Percentiles rank a stretch among this genome's conserved stretches.
Evolutionary conservation across 768 basidiomycete genomes (phyloP).

Genomic region (Lactarius pseudohatsudake): DNA sequence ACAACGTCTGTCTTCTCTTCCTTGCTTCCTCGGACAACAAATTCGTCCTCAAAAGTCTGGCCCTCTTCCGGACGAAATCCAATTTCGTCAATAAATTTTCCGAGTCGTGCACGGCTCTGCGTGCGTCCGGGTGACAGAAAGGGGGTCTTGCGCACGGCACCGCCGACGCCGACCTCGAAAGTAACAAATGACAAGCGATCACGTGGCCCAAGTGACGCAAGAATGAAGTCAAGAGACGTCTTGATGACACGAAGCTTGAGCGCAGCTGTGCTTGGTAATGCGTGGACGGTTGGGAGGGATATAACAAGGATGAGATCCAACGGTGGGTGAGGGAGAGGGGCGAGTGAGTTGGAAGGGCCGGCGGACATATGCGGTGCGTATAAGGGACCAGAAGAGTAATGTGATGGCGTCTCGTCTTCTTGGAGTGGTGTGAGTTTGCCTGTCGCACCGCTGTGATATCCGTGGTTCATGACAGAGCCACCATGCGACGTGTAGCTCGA

Average conservation of each 20-base stretch:
- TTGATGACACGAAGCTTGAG: slow-evolving; percentile 90
- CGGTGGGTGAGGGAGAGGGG: slow-evolving; percentile 80
- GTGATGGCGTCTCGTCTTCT: slow-evolving; percentile 25
- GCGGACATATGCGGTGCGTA: slow-evolving; percentile 60
- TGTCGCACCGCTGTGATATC: slow-evolving; percentile 13
- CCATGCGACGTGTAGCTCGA: slow-evolving; percentile 66
- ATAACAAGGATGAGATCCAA: slow-evolving; percentile 92
- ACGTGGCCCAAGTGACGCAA: slow-evolving; percentile 69
- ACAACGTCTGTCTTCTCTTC: slow-evolving; percentile 98
- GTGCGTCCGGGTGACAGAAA: slow-evolving; percentile 74
- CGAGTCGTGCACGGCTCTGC: slow-evolving; percentile 67
- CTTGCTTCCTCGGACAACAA: slow-evolving; percentile 68
- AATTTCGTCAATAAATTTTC: slow-evolving; percentile 77
- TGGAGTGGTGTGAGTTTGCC: slow-evolving; percentile 30
- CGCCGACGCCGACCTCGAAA: slow-evolving; percentile 84
- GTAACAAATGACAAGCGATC: slow-evolving; percentile 91
- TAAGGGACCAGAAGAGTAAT: slow-evolving; percentile 17
- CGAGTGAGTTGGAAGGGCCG: slow-evolving; percentile 76
- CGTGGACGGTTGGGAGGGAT: slow-evolving; percentile 73
- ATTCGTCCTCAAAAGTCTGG: slow-evolving; percentile 43
- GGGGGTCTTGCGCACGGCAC: slow-evolving; percentile 88
- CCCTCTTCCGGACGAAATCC: slow-evolving; percentile 42
- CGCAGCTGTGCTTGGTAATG: slow-evolving; percentile 73
- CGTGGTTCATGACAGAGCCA: slow-evolving; percentile 29
- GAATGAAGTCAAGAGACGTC: slow-evolving; percentile 80